These are phyloP conservation scores for Monilinia polystroma DNA, from an alignment of 2,329 filamentous ascomycete genomes.

Conservation along the genomic window DNA sequence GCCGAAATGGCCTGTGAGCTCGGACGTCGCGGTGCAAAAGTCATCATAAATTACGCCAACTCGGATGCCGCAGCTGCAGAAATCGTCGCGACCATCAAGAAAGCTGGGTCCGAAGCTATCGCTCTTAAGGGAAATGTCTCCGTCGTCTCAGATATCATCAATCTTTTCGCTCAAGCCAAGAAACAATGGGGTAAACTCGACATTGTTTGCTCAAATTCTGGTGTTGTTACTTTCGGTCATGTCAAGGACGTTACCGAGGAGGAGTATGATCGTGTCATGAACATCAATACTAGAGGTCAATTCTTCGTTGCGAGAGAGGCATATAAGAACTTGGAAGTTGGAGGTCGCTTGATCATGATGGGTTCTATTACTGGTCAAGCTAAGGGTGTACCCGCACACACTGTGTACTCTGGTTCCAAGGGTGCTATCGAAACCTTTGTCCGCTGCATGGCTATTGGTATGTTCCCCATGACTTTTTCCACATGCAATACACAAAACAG, in stretches of 20 bases:
- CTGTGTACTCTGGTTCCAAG: conserved; percentile 73
- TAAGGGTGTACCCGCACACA: conserved; percentile 67
- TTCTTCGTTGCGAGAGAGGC: conserved; percentile 78
- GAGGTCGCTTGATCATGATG: conserved; percentile 74
- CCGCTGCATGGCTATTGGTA: conserved; percentile 68
- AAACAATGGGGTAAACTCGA: conserved; percentile 39
- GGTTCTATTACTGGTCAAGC: conserved; percentile 67
- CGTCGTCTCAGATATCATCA: conserved; percentile 42
- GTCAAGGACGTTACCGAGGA: conserved; percentile 37
- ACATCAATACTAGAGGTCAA: conserved; percentile 64
- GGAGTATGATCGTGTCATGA: conserved; percentile 51
- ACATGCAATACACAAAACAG: conserved; percentile 45
- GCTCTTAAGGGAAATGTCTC: conserved; percentile 61
- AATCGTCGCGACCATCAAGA: conserved; percentile 62
- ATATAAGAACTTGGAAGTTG: conserved; percentile 67
- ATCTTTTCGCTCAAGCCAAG: conserved; percentile 35
- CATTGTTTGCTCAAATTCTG: conserved; percentile 40
- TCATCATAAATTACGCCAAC: conserved; percentile 57
- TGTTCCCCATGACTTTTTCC: conserved; percentile 34
- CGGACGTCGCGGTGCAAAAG: conserved; percentile 60
- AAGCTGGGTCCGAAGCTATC: conserved; percentile 52
- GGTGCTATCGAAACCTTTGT: conserved; percentile 76
- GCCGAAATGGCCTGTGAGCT: conserved; percentile 66
- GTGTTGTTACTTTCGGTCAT: conserved; percentile 53
- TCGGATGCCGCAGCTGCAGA: conserved; percentile 62